Evolutionary conservation across 2,329 filamentous ascomycete genomes (phyloP), one percentile per base, ranked within the genome.

Genomic region (Pezicula rhizophila): DNA sequence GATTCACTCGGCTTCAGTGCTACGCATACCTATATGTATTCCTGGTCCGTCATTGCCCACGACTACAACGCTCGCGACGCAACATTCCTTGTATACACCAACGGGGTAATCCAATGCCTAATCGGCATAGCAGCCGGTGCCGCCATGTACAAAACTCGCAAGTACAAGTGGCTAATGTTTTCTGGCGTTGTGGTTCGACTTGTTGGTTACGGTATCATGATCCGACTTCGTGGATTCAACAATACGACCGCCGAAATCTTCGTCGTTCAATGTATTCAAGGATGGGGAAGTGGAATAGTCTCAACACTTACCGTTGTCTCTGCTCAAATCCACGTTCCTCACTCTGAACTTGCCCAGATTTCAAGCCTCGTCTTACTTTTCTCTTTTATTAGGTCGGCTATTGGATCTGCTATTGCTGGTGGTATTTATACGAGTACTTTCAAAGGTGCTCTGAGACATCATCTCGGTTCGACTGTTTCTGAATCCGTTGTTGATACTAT

Each of bases 121-220:
- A 58, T 66, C 6, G 72, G 68, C 7, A 67, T 74, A 33, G 33
- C 66, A 1, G 60, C 66, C 10, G 72, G 73, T 0, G 52, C 66
- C 7, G 53, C 72, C 38, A 75, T 77, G 64, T 66, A 67, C 46
- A 63, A 64, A 42, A 64, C 67, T 2, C 60, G 68, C 33, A 65
- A 66, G 2, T 77, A 74, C 63, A 77, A 77, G 52, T 73, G 69
- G 67, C 60, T 77, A 2, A 60, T 66, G 11, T 59, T 76, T 18
- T 51, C 60, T 3, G 73, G 70, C 4, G 63, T 67, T 1, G 47
- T 64, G 2, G 54, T 77, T 28, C 70, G 73, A 10, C 56, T 74
- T 8, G 54, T 76, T 28, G 74, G 75, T 5, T 76, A 77, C 50
- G 73, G 72, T 3, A 56, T 75, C 26, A 77, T 77, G 74, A 64